phyloP scores from a whole-genome alignment of 257 asterid genomes.

The Solanum habrochaites region DNA sequence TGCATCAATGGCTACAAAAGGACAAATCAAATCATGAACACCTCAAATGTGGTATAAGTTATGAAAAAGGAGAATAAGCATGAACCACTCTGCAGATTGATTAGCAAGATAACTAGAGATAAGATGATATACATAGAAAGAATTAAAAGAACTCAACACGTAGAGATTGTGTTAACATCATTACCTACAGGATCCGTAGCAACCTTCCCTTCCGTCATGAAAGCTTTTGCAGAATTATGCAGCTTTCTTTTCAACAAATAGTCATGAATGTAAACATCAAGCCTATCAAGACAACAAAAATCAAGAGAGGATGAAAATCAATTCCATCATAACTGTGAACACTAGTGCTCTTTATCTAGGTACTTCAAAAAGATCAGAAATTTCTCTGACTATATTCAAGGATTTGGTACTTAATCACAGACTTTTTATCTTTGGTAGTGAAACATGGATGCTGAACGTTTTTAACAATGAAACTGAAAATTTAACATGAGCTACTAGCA shows the following conservation, averaged over 20 bases:
- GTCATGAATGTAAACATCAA: conserved; percentile 98
- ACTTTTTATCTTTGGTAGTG: neutral
- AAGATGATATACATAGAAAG: neutral
- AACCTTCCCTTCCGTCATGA: conserved; percentile 98
- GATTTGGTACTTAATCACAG: neutral
- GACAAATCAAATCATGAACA: neutral
- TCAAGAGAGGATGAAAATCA: neutral
- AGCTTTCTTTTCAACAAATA: conserved; percentile 83
- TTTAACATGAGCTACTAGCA: neutral
- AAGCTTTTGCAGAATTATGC: conserved; percentile 89
- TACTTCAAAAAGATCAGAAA: neutral
- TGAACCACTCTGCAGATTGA: neutral
- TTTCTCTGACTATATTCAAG: neutral
- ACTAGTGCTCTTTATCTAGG: neutral
- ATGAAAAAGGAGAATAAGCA: neutral
- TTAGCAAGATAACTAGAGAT: neutral
- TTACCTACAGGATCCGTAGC: conserved; percentile 98
- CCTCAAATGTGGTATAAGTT: neutral
- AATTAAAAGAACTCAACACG: neutral
- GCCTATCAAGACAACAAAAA: conserved; percentile 42
- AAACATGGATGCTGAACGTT: neutral
- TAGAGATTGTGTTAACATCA: neutral
- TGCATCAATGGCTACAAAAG: conserved; percentile 83
- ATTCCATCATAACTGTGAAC: neutral
- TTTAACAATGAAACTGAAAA: neutral